A percentile compares a stretch with the other conserved stretches of the same genome.
Evolutionary conservation across 2,329 filamentous ascomycete genomes (phyloP).

Genomic region (Orbilia brochopaga): DNA sequence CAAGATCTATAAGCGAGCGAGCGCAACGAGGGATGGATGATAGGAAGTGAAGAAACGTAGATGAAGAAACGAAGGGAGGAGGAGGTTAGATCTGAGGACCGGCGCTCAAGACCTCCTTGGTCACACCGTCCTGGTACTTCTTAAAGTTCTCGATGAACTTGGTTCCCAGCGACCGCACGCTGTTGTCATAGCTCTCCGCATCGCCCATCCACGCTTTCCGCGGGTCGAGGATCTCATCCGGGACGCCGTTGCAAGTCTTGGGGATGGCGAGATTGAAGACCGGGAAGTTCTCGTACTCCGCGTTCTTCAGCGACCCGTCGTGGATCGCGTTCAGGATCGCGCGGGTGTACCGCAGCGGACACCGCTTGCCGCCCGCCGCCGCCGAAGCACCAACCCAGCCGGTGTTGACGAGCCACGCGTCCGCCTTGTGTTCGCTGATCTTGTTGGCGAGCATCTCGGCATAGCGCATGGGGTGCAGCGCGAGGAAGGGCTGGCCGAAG

Average conservation of each 20-base stretch:
- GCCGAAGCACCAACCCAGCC: conserved; percentile 94
- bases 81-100: conserved; percentile 60
- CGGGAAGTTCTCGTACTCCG: conserved; percentile 92
- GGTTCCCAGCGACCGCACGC: conserved; percentile 86
- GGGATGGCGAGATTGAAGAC: conserved; percentile 98
- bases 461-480: conserved; percentile 98
- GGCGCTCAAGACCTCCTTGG: conserved; percentile 75
- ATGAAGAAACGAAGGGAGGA: neutral
- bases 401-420: conserved; percentile 98
- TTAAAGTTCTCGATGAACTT: conserved; percentile 98
- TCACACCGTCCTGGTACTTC: conserved; percentile 88
- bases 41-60: too few relatives aligned
- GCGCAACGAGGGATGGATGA: too few relatives aligned
- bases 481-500: conserved; percentile 99
- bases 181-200: conserved; percentile 77
- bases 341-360: conserved; percentile 97
- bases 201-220: conserved; percentile 85
- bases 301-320: conserved; percentile 90
- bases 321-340: conserved; percentile 98
- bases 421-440: conserved; percentile 92
- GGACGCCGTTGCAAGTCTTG: conserved; percentile 85
- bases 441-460: conserved; percentile 98
- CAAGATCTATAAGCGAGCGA: too few relatives aligned
- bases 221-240: conserved; percentile 91
- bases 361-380: conserved; percentile 90